phyloP scores from a whole-genome alignment of 768 basidiomycete genomes.

The Leucosporidium yakuticum region DNA sequence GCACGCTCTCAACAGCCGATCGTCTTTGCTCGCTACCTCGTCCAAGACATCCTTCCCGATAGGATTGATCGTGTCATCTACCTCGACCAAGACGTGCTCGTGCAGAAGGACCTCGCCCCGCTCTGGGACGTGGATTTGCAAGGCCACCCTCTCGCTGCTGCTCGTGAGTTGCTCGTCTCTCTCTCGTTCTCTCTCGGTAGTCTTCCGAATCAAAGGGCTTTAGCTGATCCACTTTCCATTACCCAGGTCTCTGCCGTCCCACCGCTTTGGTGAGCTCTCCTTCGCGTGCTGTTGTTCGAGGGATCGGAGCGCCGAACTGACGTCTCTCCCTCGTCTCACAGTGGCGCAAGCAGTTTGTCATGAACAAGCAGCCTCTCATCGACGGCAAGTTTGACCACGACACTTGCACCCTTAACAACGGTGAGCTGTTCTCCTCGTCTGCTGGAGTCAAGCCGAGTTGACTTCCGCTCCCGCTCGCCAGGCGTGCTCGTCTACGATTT shows the following conservation, averaged over 20 bases:
- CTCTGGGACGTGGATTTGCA: conserved; percentile 2
- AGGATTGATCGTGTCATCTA: conserved; percentile 6
- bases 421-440: neutral
- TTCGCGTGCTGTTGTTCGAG: neutral
- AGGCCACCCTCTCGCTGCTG: conserved; percentile 7
- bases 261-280: neutral
- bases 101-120: neutral
- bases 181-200: neutral
- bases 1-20: neutral
- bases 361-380: neutral
- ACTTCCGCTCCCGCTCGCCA: too few species aligned
- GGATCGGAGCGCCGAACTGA: neutral
- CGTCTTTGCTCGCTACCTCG: conserved; percentile 5
- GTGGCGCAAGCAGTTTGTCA: conserved; percentile 7
- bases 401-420: conserved; percentile 4
- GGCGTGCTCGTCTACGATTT: conserved; percentile 8
- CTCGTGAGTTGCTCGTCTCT: neutral
- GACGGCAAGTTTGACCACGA: neutral
- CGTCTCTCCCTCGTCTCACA: neutral
- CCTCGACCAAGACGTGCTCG: conserved; percentile 11
- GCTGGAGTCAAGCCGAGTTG: neutral
- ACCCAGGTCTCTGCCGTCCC: neutral
- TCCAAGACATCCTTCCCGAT: neutral
- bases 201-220: too few species aligned
- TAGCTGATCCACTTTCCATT: neutral